Evolutionary conservation across 345 rosid species (phyloP), one percentile per base, ranked within the genome.

Genomic region (Reutealis trisperma): DNA sequence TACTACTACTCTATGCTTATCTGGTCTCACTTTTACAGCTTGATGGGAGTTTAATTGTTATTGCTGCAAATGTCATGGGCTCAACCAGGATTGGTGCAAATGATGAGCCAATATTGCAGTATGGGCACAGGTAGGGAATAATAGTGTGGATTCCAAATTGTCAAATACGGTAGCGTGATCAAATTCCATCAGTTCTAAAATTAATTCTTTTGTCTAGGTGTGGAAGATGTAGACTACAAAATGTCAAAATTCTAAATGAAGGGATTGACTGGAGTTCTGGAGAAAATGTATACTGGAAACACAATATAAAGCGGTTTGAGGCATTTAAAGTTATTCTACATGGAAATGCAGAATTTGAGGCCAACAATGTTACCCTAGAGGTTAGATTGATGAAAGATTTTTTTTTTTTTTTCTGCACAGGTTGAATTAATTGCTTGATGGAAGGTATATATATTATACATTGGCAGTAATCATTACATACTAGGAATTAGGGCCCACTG

Each of bases 321-420:
- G 85, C 89, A 59, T 78, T 89, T 76, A 93, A 89, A 81, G 79
- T 95, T 78, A 86, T 88, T 63, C 83, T 95, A 66, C 93, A 92
- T 61, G 99, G 99, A 74, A 93, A 92, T 85, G 93, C 98, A 47
- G 99, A 95, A 84, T 89, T 95, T 74, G 97, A 93, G 89, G 99
- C 98, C 61, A 81, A 63, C 70, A 78, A 90, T 61, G 97, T 92
- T 67, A 85, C 86, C 72, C 42, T 95, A 80, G 80, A 93, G 97
- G 97, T 94, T 78, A 80, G 71, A 74, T 70, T 76, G 61, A 54
- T 45, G 6, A 12, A 24, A 37, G 12, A 49, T 27, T 4, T n/a
- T 10, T 37, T 37, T 37, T 24, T 42, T 67, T 22, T 22, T 34
- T 1, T 32, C 4, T 63, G 21, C 67, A 30, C 2, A 63, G 9